Base-by-base conservation (phyloP, 805 yeast species). In the Vanderwaltozyma yarrowii region DNA sequence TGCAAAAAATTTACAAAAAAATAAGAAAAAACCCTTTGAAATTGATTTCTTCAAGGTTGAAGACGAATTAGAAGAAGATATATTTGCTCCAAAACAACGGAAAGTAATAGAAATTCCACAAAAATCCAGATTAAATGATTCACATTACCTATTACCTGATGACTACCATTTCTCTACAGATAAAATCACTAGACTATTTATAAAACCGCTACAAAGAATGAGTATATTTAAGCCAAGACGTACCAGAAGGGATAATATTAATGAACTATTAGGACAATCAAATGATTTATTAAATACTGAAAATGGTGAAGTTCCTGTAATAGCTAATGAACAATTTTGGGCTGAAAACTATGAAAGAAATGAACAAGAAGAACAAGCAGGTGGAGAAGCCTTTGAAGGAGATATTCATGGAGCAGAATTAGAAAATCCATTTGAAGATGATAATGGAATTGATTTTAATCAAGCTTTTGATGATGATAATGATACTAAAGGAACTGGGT, bases 101-200 rank as follows among this genome's bases (percentile, higher is more conserved):
- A 45, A 65, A 3, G 32, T 30, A 11, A 59, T 70, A 18, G 65
- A 64, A 32, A 45, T 73, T 26, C 69, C 78, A 3, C 60, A 64
- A 37, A 53, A 65, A 5, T 63, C 64, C 33, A 55, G 69, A 53
- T 52, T 54, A 11, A 62, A 70, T 4, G 63, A 62, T 3, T 57
- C 67, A 27, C 65, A 65, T 35, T 70, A 73, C 49, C 54, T 76
- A 32, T 61, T 85, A 7, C 95, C 95, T 0, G 79, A 76, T 45
- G 95, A 85, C 56, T 66, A 73, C 44, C 78, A 73, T 44, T 85
- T 82, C 58, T 72, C 80, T 5, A 77, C 95, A 0, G 73, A 73
- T 35, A 71, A 75, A 40, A 68, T 89, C 39, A 72, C 82, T 8
- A 71, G 71, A 40, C 64, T 85, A 25, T 83, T 83, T 52, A 61